These are phyloP conservation scores for Cicer yamashitae DNA, from an alignment of 306 rosid species.

Conservation along the genomic window DNA sequence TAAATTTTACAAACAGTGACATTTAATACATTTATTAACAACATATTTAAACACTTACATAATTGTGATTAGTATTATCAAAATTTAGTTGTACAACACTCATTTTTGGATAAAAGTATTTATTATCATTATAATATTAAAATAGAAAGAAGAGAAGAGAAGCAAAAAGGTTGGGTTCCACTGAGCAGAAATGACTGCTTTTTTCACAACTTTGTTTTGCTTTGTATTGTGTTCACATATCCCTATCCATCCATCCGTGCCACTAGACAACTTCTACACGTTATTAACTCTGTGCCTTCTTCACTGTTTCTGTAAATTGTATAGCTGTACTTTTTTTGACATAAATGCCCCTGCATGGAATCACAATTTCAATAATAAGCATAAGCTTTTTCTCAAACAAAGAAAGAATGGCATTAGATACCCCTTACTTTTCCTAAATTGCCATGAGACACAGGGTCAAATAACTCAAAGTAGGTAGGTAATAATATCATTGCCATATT, in stretches of 20 bases:
- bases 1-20: too few relatives aligned
- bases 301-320: conserved; percentile 33
- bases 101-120: background rate
- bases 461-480: conserved; percentile 47
- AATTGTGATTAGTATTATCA: too few relatives aligned
- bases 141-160: conserved; percentile 37
- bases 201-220: conserved; percentile 47
- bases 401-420: conserved; percentile 56
- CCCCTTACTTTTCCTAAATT: conserved; percentile 54
- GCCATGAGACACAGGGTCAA: conserved; percentile 41
- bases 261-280: conserved; percentile 78
- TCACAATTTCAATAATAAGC: conserved; percentile 40
- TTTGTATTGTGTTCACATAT: conserved; percentile 58
- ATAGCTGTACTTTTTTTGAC: conserved; percentile 50
- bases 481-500: conserved; percentile 5
- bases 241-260: conserved; percentile 55
- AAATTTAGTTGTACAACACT: too few relatives aligned
- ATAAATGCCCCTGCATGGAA: conserved; percentile 63
- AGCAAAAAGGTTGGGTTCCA: conserved; percentile 64
- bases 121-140: background rate
- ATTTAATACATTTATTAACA: too few relatives aligned
- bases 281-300: conserved; percentile 58
- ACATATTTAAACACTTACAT: too few relatives aligned
- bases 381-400: conserved; percentile 4
- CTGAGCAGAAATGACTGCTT: conserved; percentile 63